These are phyloP conservation scores for Suhomyces bribrorum DNA, from an alignment of 1,139 yeast species.

Conservation along the genomic window DNA sequence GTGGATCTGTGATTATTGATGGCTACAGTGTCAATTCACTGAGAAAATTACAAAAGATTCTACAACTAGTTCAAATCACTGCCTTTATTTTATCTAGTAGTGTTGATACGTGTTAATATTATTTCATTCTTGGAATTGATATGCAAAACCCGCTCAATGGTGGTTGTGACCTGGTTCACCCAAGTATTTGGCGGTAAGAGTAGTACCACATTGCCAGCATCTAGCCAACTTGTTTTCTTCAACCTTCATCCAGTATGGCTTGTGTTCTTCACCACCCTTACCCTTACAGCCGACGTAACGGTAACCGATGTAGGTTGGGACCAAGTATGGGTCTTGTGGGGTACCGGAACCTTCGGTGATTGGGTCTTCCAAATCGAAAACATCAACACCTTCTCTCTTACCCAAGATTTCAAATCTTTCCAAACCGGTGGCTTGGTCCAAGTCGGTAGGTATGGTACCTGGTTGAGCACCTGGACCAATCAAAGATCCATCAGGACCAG, in stretches of 20 bases:
- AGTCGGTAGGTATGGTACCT: conserved; percentile 87
- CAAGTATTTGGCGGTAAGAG: conserved; percentile 83
- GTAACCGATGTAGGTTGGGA: conserved; percentile 88
- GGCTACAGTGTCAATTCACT: no score
- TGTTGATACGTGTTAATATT: no score
- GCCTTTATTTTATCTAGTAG: no score
- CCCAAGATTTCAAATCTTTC: conserved; percentile 95
- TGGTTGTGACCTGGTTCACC: conserved; percentile 74
- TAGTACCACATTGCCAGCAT: conserved; percentile 99
- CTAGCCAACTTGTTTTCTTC: conserved; percentile 81
- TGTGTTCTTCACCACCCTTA: conserved; percentile 84
- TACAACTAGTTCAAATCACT: no score
- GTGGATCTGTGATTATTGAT: no score
- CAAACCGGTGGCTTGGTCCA: conserved; percentile 97
- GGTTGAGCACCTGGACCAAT: conserved; percentile 86
- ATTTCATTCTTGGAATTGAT: neutral
- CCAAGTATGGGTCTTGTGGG: conserved; percentile 72
- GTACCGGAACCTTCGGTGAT: conserved; percentile 90
- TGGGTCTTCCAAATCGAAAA: conserved; percentile 89
- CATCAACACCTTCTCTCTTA: conserved; percentile 93
- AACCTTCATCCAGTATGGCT: conserved; percentile 91
- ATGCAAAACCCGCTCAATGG: conserved; percentile 30
- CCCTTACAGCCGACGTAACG: conserved; percentile 99
- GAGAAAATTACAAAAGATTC: no score
- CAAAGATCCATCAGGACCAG: conserved; percentile 70